Percentiles rank a stretch among this genome's conserved stretches.
Evolutionary conservation across 169 alveolate species (phyloP).

Genomic region (Plasmodium cynomolgi): DNA sequence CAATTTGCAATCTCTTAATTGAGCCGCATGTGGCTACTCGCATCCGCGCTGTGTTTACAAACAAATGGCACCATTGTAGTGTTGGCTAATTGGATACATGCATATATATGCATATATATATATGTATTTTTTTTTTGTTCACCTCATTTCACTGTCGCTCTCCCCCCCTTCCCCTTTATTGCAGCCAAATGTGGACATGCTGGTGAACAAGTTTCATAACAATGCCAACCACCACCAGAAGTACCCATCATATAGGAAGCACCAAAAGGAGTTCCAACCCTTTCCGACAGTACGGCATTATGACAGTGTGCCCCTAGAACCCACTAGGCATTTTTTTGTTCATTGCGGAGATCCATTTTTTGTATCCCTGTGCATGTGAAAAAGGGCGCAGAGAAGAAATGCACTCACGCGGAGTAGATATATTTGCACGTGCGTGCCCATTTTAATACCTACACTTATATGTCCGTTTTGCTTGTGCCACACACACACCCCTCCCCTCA

Average conservation of each 20-base stretch:
- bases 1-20: neutral
- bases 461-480: neutral
- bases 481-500: neutral
- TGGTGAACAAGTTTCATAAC: constrained; percentile 49
- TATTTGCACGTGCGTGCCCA: neutral
- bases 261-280: constrained; percentile 9
- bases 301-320: neutral
- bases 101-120: too few species aligned
- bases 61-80: neutral
- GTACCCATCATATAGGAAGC: constrained; percentile 2
- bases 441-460: neutral
- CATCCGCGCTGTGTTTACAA: neutral
- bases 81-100: too few species aligned
- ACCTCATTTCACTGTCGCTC: neutral
- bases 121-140: neutral
- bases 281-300: constrained; percentile 29
- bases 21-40: neutral
- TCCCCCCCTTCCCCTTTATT: neutral
- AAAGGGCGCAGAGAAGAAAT: neutral
- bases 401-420: neutral
- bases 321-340: neutral
- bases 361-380: neutral
- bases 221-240: constrained; percentile 1
- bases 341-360: neutral
- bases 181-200: constrained; percentile 55